Base-by-base conservation (phyloP, 164 flowering plant species). In the Berberis thunbergii region DNA sequence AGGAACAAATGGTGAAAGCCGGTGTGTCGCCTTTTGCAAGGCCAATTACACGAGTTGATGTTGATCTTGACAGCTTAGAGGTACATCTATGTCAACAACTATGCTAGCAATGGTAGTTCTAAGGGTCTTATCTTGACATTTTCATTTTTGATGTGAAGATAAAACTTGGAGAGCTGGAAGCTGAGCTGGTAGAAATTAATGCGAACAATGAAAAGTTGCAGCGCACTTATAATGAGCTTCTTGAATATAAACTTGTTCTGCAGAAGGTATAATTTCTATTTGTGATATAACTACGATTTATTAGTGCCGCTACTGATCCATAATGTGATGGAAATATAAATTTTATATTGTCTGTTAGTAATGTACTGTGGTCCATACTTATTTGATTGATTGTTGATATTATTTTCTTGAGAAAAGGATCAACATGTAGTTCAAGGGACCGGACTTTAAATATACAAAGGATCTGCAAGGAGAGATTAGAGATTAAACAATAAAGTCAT, bases 121-220 rank as follows among this genome's bases (percentile, higher is more conserved):
- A 59, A 0, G 54, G 38, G n/a, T 26, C 8, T 8, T 93, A 4
- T 46, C 4, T 46, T 46, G 49, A 46, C 49, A 46, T 46, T 42
- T 50, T 13, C 61, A 46, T 46, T 46, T 46, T 46, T 46, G 49
- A 46, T 46, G 4, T 46, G 49, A 46, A 95, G 99, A 76, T 80
- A 41, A 95, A 91, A 80, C 97, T 91, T 72, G 96, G 88, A 64
- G 96, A 91, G 52, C 84, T 89, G 77, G 99, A 94, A 79, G 85
- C 96, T 43, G 99, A 94, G 77, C 77, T 95, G 68, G 68, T 80
- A 76, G 99, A 89, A 70, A 82, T 91, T 12, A 91, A 89, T 78
- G 80, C 88, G 52, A 95, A 95, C 72, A 75, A 74, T 72, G 99
- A 91, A 4, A 91, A 87, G 78, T 71, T 95, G 74, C 97, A 84